phyloP scores from a whole-genome alignment of 306 rosid species.

The Albizia julibrissin region DNA sequence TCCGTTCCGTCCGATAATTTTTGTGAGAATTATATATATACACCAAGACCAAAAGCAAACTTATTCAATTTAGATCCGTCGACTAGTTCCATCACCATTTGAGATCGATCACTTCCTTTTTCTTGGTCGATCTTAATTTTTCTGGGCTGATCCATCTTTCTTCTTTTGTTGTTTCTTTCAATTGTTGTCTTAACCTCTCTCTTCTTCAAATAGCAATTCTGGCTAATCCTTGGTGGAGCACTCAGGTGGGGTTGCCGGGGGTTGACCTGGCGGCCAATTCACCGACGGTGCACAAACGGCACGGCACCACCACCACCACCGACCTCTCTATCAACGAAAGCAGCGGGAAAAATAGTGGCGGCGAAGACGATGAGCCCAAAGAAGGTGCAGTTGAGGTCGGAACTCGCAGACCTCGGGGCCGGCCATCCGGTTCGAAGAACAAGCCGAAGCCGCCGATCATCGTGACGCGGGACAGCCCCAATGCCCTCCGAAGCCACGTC shows the following conservation, averaged over 20 bases:
- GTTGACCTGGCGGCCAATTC: conserved; percentile 75
- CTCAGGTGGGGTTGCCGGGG: conserved; percentile 76
- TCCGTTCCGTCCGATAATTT: not conserved
- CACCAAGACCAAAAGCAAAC: not conserved
- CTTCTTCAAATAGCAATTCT: conserved; percentile 36
- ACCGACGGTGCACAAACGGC: conserved; percentile 48
- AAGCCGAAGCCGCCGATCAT: conserved; percentile 91
- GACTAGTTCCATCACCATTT: not conserved
- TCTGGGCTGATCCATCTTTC: not conserved
- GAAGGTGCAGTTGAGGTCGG: conserved; percentile 88
- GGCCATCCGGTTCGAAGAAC: conserved; percentile 91
- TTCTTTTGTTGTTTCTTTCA: not conserved
- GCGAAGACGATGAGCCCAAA: conserved; percentile 56
- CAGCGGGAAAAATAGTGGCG: conserved; percentile 31
- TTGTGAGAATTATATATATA: not conserved
- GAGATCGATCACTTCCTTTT: not conserved
- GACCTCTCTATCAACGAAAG: conserved; percentile 61
- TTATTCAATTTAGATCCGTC: not conserved
- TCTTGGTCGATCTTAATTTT: not conserved
- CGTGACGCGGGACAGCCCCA: conserved; percentile 80
- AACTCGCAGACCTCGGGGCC: conserved; percentile 73
- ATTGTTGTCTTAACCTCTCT: not conserved
- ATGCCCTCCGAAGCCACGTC: conserved; percentile 80
- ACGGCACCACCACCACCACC: conserved; percentile 19
- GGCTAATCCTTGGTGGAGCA: conserved; percentile 99